Evolutionary conservation across 306 rosid species (phyloP), one percentile per base, ranked within the genome.

Genomic region (Elaeagnus macrophylla): DNA sequence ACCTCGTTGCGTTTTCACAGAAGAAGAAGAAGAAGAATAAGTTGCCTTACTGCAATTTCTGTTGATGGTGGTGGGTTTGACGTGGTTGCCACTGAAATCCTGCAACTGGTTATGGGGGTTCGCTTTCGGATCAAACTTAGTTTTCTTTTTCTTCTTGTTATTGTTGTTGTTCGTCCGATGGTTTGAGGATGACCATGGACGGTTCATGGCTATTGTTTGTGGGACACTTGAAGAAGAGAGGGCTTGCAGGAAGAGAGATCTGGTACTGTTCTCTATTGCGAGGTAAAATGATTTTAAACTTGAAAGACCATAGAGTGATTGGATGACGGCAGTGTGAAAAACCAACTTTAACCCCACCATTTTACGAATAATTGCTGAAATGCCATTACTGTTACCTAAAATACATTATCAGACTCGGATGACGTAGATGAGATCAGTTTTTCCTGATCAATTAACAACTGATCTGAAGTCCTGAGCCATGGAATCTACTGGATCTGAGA

Each of bases 1-100:
- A 15, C 91, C 97, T 59, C 62, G 76, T 13, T 84, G 88, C 43
- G 79, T 75, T 63, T 84, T 91, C 39, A 61, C 37, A 52, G 88
- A 81, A 35, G 70, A 49, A 60, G 70, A 61, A 8, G 85, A 77
- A 67, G 87, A 20, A 20, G 32, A 20, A 20, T 20, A n/a, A n/a
- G n/a, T 20, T 20, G 2, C 59, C 47, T 71, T 79, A 61, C 85
- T 67, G 69, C 75, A 46, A 53, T 57, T 57, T 75, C 79, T 74
- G 56, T 60, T 61, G 59, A 60, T 53, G 45, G 32, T 49, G 70
- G 64, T 69, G 67, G 57, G 32, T 20, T 20, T 20, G 32, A 20
- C 3, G 32, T 20, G 32, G 32, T 20, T 65, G 58, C 64, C 77
- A 54, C 80, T 76, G 11, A 78, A 62, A 73, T 78, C 80, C 66